Base-by-base conservation (phyloP, 148 eudicot genomes). In the Arbutus unedo region DNA sequence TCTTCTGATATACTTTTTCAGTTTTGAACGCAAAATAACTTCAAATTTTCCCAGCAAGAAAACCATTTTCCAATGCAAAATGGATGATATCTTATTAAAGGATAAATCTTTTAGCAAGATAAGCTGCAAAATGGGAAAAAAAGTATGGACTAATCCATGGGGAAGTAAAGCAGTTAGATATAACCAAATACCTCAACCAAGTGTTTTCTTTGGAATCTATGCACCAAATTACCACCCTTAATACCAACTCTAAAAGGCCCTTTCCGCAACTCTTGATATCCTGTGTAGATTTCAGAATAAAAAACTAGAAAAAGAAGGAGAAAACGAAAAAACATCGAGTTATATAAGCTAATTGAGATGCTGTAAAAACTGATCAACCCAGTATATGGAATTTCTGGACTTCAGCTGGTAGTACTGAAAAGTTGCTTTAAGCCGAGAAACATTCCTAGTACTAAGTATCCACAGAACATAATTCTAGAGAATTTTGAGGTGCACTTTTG, bases 181-280 rank as follows among this genome's bases (percentile, higher is more conserved):
- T n/a, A n/a, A n/a, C n/a, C n/a, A n/a, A n/a, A n/a, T n/a, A n/a
- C n/a, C n/a, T 94, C 91, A 31, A 95, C 95, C 56, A 90, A 94
- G 87, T 94, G 96, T 79, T 90, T 94, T 83, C 94, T 41, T 96
- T 96, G 83, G 90, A 71, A 23, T 86, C 89, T 41, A 94, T 89
- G 93, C 98, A 94, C 86, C 84, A 83, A 78, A 93, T 50, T 45
- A 78, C 90, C 0, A 89, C 88, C 78, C 67, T 88, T 85, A 91
- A 82, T 18, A 93, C 56, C 48, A 88, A 83, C 84, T 87, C 89
- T 81, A 90, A 68, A 74, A 88, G 81, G 50, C 84, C 90, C 45
- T 81, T 85, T 51, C 95, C 97, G 80, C 89, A 89, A 48, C 82
- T 87, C 79, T 48, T 77, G 81, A 93, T 84, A 79, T 91, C 95